These are phyloP conservation scores for Eleusine indica DNA, from an alignment of 176 grass and related monocot genomes.

Conservation along the genomic window DNA sequence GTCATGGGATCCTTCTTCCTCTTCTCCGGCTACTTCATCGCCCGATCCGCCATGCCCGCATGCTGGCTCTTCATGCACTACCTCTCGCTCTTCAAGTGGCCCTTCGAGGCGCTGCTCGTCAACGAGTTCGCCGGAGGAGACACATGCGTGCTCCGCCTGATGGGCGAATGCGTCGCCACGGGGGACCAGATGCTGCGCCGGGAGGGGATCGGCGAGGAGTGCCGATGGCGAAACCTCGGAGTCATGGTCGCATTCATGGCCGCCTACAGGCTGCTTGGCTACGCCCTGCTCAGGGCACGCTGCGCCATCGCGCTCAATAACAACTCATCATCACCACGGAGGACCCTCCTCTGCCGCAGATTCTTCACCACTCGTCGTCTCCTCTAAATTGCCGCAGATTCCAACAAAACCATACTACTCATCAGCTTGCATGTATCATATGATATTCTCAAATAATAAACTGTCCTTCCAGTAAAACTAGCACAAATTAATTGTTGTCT, in stretches of 20 bases:
- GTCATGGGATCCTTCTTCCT: conserved; percentile 44
- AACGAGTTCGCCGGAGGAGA: conserved; percentile 37
- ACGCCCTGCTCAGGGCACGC: conserved; percentile 12
- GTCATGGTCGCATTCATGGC: conserved; percentile 29
- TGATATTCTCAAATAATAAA: no score
- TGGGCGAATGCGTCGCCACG: conserved; percentile 10
- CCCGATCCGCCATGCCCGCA: conserved; percentile 3
- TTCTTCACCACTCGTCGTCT: no score
- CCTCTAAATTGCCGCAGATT: no score
- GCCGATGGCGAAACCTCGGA: conserved; percentile 29
- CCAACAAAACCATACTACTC: no score
- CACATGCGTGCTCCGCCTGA: conserved; percentile 1
- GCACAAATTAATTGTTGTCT: no score
- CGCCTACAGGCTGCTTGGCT: conserved; percentile 27
- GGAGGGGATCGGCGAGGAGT: conserved; percentile 30
- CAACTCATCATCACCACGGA: not conserved
- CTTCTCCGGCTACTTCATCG: conserved; percentile 40
- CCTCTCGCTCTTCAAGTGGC: conserved; percentile 36
- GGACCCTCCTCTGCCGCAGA: no score
- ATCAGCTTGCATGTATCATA: no score
- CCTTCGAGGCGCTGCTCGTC: conserved; percentile 34
- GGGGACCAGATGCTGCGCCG: conserved; percentile 28
- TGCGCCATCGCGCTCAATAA: conserved; percentile 19
- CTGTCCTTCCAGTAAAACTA: no score
- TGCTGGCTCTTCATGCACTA: conserved; percentile 40